A percentile compares a stretch with the other conserved stretches of the same genome.
These are phyloP conservation scores for Ascoidea rubescens DNA, from an alignment of 805 yeast species.

Conservation along the genomic window DNA sequence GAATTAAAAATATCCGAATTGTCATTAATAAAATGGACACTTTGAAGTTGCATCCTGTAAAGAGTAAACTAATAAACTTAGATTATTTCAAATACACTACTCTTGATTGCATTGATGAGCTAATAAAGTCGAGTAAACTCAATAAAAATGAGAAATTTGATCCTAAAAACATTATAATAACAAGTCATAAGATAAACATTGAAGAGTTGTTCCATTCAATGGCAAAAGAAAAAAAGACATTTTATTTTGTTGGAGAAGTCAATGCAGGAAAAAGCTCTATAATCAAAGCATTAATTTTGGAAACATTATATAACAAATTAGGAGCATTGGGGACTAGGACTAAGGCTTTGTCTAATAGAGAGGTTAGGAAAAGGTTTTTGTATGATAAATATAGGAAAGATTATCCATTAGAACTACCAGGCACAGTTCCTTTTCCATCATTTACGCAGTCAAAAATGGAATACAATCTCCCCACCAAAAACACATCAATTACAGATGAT, in stretches of 20 bases:
- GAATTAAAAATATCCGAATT: too few relatives aligned
- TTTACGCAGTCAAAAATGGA: slow-evolving; percentile 39
- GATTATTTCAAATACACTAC: not conserved
- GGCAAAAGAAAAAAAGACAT: slow-evolving; percentile 12
- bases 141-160: too few relatives aligned
- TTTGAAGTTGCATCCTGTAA: too few relatives aligned
- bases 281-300: slow-evolving; percentile 29
- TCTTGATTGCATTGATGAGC: not conserved
- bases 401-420: not conserved
- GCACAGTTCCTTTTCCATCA: slow-evolving; percentile 47
- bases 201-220: not conserved
- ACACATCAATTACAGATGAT: not conserved
- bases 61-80: too few relatives aligned
- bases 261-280: slow-evolving; percentile 61
- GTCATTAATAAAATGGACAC: not conserved
- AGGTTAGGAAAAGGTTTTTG: too few relatives aligned
- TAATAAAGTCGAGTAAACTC: too few relatives aligned
- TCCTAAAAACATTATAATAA: too few relatives aligned
- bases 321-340: too few relatives aligned
- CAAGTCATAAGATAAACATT: not conserved
- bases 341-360: too few relatives aligned
- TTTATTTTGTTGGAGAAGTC: slow-evolving; percentile 49
- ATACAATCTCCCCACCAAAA: slow-evolving; percentile 16
- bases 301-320: too few relatives aligned
- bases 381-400: too few relatives aligned